These are phyloP conservation scores for Lasiodiplodia sp. DNA, from an alignment of 2,329 filamentous ascomycete species.

Conservation along the genomic window DNA sequence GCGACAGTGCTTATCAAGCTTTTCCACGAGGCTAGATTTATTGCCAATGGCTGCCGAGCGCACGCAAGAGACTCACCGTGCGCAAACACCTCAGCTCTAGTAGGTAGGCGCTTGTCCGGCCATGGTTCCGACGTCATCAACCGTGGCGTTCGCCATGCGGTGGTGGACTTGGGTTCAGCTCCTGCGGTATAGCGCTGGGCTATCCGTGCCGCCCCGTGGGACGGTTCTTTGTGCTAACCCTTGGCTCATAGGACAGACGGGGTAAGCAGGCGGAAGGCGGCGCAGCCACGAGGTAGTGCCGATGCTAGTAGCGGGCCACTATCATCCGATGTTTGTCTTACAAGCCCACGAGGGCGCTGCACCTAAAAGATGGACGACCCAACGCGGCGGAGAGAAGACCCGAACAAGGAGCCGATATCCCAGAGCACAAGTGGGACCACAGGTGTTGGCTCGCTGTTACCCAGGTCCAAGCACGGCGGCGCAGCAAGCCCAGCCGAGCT, in stretches of 20 bases:
- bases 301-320: conserved; percentile 9
- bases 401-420: conserved; percentile 2
- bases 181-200: conserved; percentile 10
- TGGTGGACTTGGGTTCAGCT: background rate
- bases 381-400: conserved; percentile 6
- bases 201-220: background rate
- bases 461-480: background rate
- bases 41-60: background rate
- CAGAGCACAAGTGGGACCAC: conserved; percentile 6
- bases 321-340: conserved; percentile 15
- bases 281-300: conserved; percentile 12
- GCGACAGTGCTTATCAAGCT: conserved; percentile 7
- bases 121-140: background rate
- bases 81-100: background rate
- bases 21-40: background rate
- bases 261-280: conserved; percentile 10
- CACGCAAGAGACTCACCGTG: background rate
- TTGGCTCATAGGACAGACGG: background rate
- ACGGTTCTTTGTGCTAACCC: background rate
- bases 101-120: background rate
- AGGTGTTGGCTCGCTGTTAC: background rate
- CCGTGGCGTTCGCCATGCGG: background rate
- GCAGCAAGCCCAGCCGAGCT: background rate
- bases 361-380: background rate
- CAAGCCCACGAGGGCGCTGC: conserved; percentile 8